Evolutionary conservation across 2,329 filamentous ascomycete genomes (phyloP).

Genomic region (Phyllachora maydis): DNA sequence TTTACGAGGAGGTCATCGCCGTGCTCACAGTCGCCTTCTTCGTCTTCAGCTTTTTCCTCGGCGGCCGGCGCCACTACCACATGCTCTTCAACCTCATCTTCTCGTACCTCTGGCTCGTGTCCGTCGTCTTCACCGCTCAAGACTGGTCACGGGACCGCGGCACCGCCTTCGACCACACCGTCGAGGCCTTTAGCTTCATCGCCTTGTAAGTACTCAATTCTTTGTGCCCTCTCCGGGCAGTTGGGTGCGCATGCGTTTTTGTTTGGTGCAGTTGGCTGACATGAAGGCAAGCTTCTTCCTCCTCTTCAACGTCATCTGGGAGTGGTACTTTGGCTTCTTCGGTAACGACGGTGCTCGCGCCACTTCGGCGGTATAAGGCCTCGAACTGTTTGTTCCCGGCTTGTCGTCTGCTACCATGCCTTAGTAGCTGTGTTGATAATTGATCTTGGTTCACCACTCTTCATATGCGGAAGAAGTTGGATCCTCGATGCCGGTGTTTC

Average conservation of each 20-base stretch:
- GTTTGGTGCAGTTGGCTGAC: not conserved
- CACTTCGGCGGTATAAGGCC: slow-evolving; percentile 9
- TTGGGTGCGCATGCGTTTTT: slow-evolving; percentile 1
- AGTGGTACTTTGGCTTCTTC: slow-evolving; percentile 12
- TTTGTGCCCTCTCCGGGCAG: slow-evolving; percentile 1
- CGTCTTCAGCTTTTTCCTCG: slow-evolving; percentile 11
- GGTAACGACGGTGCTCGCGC: slow-evolving; percentile 4
- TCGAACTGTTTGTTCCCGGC: too few relatives aligned
- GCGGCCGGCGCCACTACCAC: slow-evolving; percentile 7
- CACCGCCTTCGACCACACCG: slow-evolving; percentile 7
- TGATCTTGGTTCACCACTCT: too few relatives aligned
- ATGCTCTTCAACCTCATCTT: slow-evolving; percentile 14
- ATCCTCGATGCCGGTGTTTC: too few relatives aligned
- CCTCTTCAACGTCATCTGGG: slow-evolving; percentile 12
- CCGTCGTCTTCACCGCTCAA: slow-evolving; percentile 11
- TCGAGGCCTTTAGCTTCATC: slow-evolving; percentile 14
- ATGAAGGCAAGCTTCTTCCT: slow-evolving; percentile 9
- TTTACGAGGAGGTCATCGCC: slow-evolving; percentile 13
- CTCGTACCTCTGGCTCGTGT: slow-evolving; percentile 14
- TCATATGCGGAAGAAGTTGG: too few relatives aligned
- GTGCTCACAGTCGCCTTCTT: slow-evolving; percentile 13
- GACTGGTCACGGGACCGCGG: slow-evolving; percentile 9
- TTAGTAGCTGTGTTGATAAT: too few relatives aligned
- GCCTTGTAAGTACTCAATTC: slow-evolving; percentile 15
- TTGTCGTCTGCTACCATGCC: too few relatives aligned